Base-by-base conservation (phyloP, 805 yeast species). In the Starmerella bombi region DNA sequence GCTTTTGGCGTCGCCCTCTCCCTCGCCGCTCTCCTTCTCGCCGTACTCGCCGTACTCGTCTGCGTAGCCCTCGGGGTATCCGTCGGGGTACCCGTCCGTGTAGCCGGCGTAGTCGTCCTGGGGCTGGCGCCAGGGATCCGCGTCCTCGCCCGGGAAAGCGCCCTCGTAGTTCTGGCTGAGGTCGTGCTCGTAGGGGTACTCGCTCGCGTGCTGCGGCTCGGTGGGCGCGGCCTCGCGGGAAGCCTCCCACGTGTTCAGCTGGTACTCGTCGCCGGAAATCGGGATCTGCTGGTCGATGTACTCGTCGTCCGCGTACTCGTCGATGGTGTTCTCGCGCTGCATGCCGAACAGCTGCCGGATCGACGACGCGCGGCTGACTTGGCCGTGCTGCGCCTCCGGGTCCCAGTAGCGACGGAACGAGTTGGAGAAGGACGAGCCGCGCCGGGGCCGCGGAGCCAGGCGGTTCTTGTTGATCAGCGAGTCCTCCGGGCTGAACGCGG, bases 251-350 rank as follows among this genome's bases (percentile, higher is more conserved):
- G 64, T 60, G 41, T 61, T 61, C 31, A 61, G 43, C 3, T 58
- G 59, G 43, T 61, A 61, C 34, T 55, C 57, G 37, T 59, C 66
- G 7, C 65, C 65, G 4, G 47, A 40, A 25, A 61, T 55, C 10
- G 65, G 65, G 34, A 61, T 53, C 15, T 60, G 63, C 36, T 50
- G 51, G 43, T 56, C 60, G 20, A 45, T 54, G 10, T 45, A 56
- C 28, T 56, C 60, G 25, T 52, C 58, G 20, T 53, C 51, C 9
- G 49, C 55, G 32, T 47, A 56, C 36, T 50, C 55, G 23, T 37
- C 25, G 32, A 34, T 28, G 10, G 41, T 32, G 16, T 25, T 33
- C 15, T 18, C 43, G n/a, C 43, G 34, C 17, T 29, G 46, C 32
- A 32, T 33, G 15, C 41, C 41, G n/a, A 43, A 43, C 10, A 43